Conservation (phyloP, 164 flowering plant species). For the Aristolochia fimbriata region DNA sequence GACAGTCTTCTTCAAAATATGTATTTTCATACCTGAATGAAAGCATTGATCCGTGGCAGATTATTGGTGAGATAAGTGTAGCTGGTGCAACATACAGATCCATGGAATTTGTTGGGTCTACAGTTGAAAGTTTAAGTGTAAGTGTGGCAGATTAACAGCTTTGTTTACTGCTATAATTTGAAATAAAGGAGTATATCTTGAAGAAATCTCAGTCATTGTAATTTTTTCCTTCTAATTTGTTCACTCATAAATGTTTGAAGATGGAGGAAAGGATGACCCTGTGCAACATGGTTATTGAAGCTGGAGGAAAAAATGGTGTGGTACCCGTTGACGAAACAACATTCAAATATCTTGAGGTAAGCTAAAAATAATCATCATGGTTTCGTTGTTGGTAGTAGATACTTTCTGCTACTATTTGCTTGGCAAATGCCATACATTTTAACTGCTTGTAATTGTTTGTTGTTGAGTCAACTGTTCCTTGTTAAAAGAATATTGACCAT, state of each 20-base stretch:
- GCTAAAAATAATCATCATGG: constrained; percentile 5
- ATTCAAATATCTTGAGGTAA: constrained; percentile 76
- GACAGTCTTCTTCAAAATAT: too few species aligned
- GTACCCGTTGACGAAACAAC: constrained; percentile 92
- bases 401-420: too few species aligned
- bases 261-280: constrained; percentile 99
- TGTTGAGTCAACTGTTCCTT: neutral
- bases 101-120: constrained; percentile 94
- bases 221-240: neutral
- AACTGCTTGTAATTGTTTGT: neutral
- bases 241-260: constrained; percentile 19
- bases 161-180: neutral
- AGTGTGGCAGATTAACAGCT: constrained; percentile 15
- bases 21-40: too few species aligned
- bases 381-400: neutral
- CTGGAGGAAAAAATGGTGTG: constrained; percentile 98
- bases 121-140: constrained; percentile 86
- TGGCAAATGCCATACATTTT: too few species aligned
- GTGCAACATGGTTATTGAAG: constrained; percentile 99
- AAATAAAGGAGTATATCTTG: neutral
- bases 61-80: constrained; percentile 95
- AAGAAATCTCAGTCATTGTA: neutral
- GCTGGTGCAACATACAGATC: constrained; percentile 96
- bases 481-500: neutral
- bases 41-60: constrained; percentile 33